Evolutionary conservation across 139 green algal species (phyloP), one percentile per base, ranked within the genome.

Genomic region (Tetradesmus obliquus): DNA sequence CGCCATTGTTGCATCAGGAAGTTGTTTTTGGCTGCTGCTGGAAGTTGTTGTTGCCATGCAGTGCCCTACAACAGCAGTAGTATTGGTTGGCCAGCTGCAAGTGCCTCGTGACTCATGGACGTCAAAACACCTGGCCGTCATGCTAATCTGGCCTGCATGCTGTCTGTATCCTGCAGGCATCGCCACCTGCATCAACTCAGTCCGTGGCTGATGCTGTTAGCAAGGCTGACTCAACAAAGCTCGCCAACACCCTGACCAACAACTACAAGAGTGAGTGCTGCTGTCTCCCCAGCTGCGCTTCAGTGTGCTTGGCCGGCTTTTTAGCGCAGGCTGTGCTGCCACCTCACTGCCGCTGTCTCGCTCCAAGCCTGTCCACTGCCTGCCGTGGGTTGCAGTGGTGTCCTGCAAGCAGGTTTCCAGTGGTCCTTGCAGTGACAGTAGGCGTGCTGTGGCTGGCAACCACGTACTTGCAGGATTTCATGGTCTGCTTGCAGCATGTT

Each of bases 201-300:
- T 51, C 17, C 84, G 3, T 88, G 9, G 60, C 84, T 17, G 32
- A 88, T 10, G 57, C 84, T 10, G 24, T 88, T 3, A 72, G 84
- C 19, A 54, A n/a, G 9, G 84, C 57, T 45, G 84, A 88, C 84
- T 88, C 84, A 4, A 79, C 57, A 5, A 7, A 58, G 2, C 22
- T 88, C 3, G 84, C 84, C 24, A 88, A 79, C 84, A 80, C 58
- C 3, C 57, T 88, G 58, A 57, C 24, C 57, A 88, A 88, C 57
- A 79, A 55, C 9, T 88, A 80, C 57, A 45, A 88, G 57, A 88
- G 84, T 88, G 57, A 88, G 57, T 58, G 7, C n/a, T 72, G n/a
- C 10, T 32, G 10, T 57, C 24, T 45, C 32, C 32, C 32, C 8
- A 53, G 5, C 55, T 24, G 13, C 74, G n/a, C 9, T n/a, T 20